phyloP scores from a whole-genome alignment of 176 grass and related monocot species.

The Eremochloa ophiuroides region DNA sequence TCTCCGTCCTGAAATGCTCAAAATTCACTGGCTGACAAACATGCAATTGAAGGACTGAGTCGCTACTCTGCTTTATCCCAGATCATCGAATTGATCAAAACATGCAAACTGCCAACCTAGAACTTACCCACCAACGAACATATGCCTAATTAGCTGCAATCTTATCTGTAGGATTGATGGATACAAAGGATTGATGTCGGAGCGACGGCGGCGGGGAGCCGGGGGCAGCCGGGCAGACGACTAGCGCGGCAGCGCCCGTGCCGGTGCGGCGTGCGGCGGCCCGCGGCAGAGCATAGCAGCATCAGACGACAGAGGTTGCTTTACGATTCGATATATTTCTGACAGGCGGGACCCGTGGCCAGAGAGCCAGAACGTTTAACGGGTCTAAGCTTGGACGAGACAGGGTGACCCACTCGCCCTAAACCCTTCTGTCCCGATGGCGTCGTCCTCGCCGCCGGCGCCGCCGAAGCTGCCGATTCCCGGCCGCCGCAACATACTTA shows the following conservation, averaged over 20 bases:
- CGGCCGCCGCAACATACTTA: slow-evolving; percentile 72
- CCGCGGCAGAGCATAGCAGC: background rate
- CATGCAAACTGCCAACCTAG: background rate
- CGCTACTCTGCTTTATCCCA: background rate
- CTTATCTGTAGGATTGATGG: background rate
- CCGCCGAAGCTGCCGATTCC: slow-evolving; percentile 56
- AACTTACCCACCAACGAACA: background rate
- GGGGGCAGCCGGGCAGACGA: background rate
- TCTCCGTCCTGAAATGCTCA: background rate
- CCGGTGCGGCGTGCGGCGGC: background rate
- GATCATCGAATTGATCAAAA: background rate
- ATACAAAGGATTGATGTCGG: background rate
- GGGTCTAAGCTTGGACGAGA: background rate
- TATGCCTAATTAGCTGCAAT: no score
- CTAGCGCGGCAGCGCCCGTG: background rate
- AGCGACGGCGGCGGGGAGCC: background rate
- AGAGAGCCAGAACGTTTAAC: background rate
- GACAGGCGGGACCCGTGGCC: background rate
- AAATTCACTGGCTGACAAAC: background rate
- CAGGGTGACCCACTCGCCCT: background rate
- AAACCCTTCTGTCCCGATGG: slow-evolving; percentile 21
- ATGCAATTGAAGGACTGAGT: background rate
- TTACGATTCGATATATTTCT: background rate
- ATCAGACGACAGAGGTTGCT: background rate
- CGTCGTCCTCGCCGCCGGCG: slow-evolving; percentile 21